Evolutionary conservation across 164 flowering plant genomes (phyloP).

Genomic region (Magnolia changhungtana): DNA sequence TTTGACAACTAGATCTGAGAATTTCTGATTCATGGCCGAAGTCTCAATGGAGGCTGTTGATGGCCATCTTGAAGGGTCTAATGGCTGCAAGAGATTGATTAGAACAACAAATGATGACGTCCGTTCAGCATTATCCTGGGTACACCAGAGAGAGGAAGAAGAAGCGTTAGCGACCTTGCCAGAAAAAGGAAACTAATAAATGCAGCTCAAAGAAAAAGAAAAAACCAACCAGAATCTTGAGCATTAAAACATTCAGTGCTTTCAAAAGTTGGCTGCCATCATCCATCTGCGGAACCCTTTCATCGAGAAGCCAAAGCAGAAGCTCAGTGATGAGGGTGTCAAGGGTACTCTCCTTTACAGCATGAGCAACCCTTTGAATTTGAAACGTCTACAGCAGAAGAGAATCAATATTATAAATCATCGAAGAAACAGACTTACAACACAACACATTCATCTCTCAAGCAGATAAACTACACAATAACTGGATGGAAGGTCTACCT

Average conservation of each 20-base stretch:
- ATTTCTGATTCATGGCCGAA: conserved; percentile 77
- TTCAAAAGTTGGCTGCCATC: conserved; percentile 97
- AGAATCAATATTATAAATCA: not conserved
- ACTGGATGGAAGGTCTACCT: conserved; percentile 37
- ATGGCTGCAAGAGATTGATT: conserved; percentile 81
- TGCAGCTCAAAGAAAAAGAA: not conserved
- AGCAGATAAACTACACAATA: not conserved
- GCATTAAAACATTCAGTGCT: conserved; percentile 97
- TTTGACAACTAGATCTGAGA: conserved; percentile 93
- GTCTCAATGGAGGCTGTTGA: conserved; percentile 67
- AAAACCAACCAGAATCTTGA: conserved; percentile 80
- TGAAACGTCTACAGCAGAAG: conserved; percentile 76
- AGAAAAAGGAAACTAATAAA: not conserved
- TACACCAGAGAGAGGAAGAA: not conserved
- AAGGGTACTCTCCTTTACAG: conserved; percentile 89
- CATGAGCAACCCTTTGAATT: conserved; percentile 85
- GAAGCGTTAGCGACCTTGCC: not conserved
- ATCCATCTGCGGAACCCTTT: conserved; percentile 94
- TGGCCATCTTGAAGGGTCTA: conserved; percentile 97
- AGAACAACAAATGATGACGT: conserved; percentile 94
- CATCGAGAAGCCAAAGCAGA: conserved; percentile 97
- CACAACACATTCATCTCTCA: not conserved
- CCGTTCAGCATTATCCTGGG: conserved; percentile 96
- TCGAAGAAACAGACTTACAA: not conserved
- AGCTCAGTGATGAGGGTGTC: conserved; percentile 90